A percentile compares a stretch with the other conserved stretches of the same genome.
phyloP scores from a whole-genome alignment of 345 rosid species.

The Conringia planisiliqua region DNA sequence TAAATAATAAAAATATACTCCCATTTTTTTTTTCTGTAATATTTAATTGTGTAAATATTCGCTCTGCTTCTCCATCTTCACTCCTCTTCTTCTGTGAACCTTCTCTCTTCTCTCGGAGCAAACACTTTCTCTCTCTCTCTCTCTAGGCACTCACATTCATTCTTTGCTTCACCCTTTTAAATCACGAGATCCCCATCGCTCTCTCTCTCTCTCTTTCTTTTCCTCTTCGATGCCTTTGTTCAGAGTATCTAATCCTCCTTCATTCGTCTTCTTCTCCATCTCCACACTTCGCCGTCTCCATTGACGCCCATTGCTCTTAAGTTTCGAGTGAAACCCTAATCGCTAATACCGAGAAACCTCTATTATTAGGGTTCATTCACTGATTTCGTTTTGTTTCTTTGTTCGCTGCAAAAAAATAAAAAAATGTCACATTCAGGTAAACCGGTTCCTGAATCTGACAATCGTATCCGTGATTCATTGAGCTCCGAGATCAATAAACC shows the following conservation, averaged over 20 bases:
- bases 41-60: constrained; percentile 12
- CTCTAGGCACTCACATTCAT: constrained; percentile 52
- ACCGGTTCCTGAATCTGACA: constrained; percentile 39
- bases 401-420: not conserved
- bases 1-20: not conserved
- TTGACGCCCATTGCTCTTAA: constrained; percentile 40
- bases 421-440: constrained; percentile 64
- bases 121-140: constrained; percentile 29
- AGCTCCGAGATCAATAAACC: constrained; percentile 75
- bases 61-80: constrained; percentile 26
- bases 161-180: constrained; percentile 60
- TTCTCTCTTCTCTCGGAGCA: constrained; percentile 22
- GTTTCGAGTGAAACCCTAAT: not conserved
- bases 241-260: constrained; percentile 19
- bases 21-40: not conserved
- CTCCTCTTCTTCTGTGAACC: constrained; percentile 37
- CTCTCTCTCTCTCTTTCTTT: constrained; percentile 14
- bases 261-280: constrained; percentile 23
- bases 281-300: constrained; percentile 24
- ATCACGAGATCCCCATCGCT: constrained; percentile 76
- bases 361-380: constrained; percentile 11
- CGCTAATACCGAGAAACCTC: not conserved
- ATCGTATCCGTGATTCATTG: constrained; percentile 56
- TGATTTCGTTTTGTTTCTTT: not conserved
- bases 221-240: not conserved